Evolutionary conservation across 2,329 filamentous ascomycete species (phyloP).

Genomic region (Fusarium hainanense): DNA sequence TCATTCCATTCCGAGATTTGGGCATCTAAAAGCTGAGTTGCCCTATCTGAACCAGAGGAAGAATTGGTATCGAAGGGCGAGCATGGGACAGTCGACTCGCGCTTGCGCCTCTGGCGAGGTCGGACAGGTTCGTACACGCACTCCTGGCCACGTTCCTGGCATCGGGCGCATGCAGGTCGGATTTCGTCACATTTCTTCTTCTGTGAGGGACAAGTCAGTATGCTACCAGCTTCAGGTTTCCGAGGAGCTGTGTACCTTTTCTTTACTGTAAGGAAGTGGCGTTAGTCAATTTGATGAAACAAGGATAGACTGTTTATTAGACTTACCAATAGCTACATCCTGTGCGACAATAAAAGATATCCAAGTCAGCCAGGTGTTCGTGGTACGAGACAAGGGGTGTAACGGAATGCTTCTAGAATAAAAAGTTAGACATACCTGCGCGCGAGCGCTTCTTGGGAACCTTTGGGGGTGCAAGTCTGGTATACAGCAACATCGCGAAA

Average conservation of each 20-base stretch:
- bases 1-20: conserved; percentile 23
- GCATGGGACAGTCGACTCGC: conserved; percentile 38
- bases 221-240: background rate
- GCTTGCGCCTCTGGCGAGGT: conserved; percentile 54
- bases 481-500: conserved; percentile 66
- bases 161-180: conserved; percentile 63
- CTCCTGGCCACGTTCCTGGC: conserved; percentile 59
- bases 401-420: conserved; percentile 16
- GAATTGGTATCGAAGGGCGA: conserved; percentile 36
- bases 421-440: conserved; percentile 44
- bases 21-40: conserved; percentile 22
- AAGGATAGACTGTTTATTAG: background rate
- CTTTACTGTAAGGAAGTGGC: conserved; percentile 56
- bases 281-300: conserved; percentile 26
- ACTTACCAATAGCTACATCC: conserved; percentile 65
- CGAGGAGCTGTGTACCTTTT: conserved; percentile 54
- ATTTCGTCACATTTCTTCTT: conserved; percentile 70
- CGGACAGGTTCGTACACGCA: conserved; percentile 63
- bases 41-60: conserved; percentile 37
- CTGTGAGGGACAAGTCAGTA: conserved; percentile 48
- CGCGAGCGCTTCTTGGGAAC: conserved; percentile 69
- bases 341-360: conserved; percentile 43
- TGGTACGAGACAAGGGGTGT: conserved; percentile 9
- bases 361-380: conserved; percentile 17
- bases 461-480: conserved; percentile 67